phyloP scores from a whole-genome alignment of 2,329 filamentous ascomycete genomes.

The Diaporthe sp. region DNA sequence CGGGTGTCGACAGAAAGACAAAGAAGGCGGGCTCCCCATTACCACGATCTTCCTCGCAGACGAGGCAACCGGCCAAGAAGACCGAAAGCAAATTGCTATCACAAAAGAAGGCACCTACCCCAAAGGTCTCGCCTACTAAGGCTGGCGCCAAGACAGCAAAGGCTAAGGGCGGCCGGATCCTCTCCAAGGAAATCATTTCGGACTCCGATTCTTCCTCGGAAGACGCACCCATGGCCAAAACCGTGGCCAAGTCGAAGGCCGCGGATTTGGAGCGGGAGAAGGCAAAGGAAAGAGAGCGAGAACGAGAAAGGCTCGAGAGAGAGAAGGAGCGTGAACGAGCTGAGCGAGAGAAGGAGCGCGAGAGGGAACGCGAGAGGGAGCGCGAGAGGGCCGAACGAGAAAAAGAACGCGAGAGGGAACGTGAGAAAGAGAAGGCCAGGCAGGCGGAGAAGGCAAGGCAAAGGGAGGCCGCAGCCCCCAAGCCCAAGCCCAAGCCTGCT shows the following conservation, averaged over 20 bases:
- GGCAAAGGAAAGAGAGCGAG: conserved; percentile 26
- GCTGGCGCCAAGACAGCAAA: conserved; percentile 46
- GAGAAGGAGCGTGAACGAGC: conserved; percentile 27
- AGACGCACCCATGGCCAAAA: conserved; percentile 58
- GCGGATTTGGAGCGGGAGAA: conserved; percentile 27
- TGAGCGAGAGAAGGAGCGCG: conserved; percentile 32
- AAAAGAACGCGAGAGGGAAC: conserved; percentile 34
- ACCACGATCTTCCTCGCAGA: conserved; percentile 65
- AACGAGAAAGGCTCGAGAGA: conserved; percentile 12
- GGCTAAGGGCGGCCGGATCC: conserved; percentile 56
- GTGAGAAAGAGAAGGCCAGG: conserved; percentile 41
- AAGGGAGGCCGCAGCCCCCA: conserved; percentile 46
- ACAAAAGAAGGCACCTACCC: conserved; percentile 52
- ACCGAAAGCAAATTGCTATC: conserved; percentile 65
- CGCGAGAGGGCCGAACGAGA: conserved; percentile 20
- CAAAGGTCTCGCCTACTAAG: conserved; percentile 59
- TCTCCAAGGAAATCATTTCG: conserved; percentile 68
- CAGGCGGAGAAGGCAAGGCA: conserved; percentile 43
- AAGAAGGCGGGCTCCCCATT: conserved; percentile 57
- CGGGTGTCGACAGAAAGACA: conserved; percentile 46
- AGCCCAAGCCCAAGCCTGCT: conserved; percentile 54
- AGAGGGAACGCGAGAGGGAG: conserved; percentile 20
- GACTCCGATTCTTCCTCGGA: conserved; percentile 68
- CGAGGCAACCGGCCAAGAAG: conserved; percentile 67
- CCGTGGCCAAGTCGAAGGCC: conserved; percentile 45